phyloP scores from a whole-genome alignment of 1,284 basidiomycete genomes.

The Retiboletus flavoniger region DNA sequence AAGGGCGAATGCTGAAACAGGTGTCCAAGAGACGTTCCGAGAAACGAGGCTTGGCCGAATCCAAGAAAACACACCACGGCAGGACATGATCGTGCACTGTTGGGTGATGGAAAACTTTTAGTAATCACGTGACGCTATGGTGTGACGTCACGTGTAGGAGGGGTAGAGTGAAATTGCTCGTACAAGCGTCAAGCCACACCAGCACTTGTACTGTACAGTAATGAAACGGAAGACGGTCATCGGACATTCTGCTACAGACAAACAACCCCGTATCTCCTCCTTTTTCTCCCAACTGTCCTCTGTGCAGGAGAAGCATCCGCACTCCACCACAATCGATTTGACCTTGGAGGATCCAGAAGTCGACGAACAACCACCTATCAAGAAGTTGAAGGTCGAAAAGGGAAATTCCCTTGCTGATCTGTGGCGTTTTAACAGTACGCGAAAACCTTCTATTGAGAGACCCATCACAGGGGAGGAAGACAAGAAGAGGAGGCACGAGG shows the following conservation, averaged over 20 bases:
- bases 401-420: conserved; percentile 25
- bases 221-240: conserved; percentile 27
- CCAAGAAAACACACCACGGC: conserved; percentile 1
- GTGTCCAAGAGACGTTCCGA: background rate
- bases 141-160: conserved; percentile 27
- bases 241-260: conserved; percentile 1
- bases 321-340: conserved; percentile 51
- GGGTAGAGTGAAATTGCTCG: background rate
- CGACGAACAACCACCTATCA: conserved; percentile 37
- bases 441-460: conserved; percentile 19
- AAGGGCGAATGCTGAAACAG: background rate
- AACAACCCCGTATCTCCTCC: conserved; percentile 52
- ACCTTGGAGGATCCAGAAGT: conserved; percentile 45
- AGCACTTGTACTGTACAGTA: background rate
- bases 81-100: conserved; percentile 16
- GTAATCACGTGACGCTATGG: conserved; percentile 26
- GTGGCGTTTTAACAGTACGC: conserved; percentile 38
- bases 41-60: conserved; percentile 3
- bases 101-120: background rate
- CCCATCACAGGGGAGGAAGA: conserved; percentile 14
- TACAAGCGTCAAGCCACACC: background rate
- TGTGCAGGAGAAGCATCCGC: conserved; percentile 30
- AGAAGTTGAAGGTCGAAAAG: conserved; percentile 34
- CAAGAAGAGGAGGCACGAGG: conserved; percentile 37
- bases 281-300: conserved; percentile 48